Base-by-base conservation (phyloP, 768 basidiomycete species). In the Podaxis rugospora region DNA sequence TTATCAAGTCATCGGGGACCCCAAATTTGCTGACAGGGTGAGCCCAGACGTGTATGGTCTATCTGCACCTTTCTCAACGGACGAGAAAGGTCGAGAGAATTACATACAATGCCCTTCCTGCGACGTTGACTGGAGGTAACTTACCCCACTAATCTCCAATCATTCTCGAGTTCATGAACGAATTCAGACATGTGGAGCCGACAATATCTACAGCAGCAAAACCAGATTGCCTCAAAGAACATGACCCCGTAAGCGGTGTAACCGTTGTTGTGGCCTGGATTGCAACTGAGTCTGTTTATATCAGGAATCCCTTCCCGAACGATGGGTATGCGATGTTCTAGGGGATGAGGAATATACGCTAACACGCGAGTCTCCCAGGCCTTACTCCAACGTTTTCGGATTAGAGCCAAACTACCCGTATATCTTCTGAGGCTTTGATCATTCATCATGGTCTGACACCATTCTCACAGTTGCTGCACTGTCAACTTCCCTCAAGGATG, bases 151-250 rank as follows among this genome's bases (percentile, higher is more conserved):
- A 2, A 23, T 23, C 7, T 1, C 7, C 35, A 4, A 39, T 18
- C 5, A 14, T 21, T 18, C 5, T 27, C n/a, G 32, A 39, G 16
- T n/a, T 46, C 18, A 50, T n/a, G 55, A 47, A 25, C 11, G 11
- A 39, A 18, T 23, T 3, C 49, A 83, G 82, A 79, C 65, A 84
- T 85, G 80, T 84, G 81, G 83, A 78, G 81, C 0, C 74, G 81
- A 13, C 83, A 85, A 67, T 86, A 85, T 64, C 69, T 84, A 14
- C 84, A 85, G 62, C 79, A 85, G 64, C 79, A 82, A 66, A 86
- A 83, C 63, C 83, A 85, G 65, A 78, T 85, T 40, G 80, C 79
- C 0, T 75, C 81, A 14, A 76, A 79, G 69, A 83, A 83, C 64
- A 84, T 83, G 83, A 78, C 71, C 16, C 78, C 76, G 80, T 80